Evolutionary conservation across 73 alveolate species (phyloP), one percentile per base, ranked within the genome.

Genomic region (Breviolum minutum): DNA sequence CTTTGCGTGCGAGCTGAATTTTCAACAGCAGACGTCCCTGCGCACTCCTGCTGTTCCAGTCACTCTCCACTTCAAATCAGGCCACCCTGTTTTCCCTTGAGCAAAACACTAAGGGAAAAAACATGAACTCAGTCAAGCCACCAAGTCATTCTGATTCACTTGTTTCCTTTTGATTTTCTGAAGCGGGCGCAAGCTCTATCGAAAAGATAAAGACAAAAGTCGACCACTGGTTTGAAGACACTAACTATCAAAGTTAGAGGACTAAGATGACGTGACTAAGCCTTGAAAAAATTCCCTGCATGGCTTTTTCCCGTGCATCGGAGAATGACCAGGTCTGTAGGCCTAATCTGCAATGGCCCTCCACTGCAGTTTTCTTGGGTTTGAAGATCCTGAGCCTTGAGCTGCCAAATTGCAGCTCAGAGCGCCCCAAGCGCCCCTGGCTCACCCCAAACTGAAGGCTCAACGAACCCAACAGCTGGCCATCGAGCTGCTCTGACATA

Each of bases 351-450:
- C 87, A 79, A 79, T 29, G 66, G 87, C 87, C 87, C 87, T 79
- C 87, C 87, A 79, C n/a, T 30, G 89, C 91, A 60, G 73, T 82
- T 60, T 60, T 74, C 60, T 20, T 60, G 74, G 54, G 69, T 68
- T 4, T 6, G 2, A 22, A 30, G 14, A 27, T 9, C 63, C 63
- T 68, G 77, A 85, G 63, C 27, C 63, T n/a, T 32, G 29, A 85
- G 94, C 94, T 85, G 94, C 63, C 26, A 83, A 73, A 54, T 48
- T 32, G 63, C 94, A 85, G 94, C 76, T 62, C 94, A 12, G 40
- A 82, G 79, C 94, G 63, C 94, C 94, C 94, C 76, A 20, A 82
- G 79, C 94, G 63, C 94, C 94, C 94, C 76, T 12, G 24, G 62
- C 94, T 40, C 62, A 62, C 62, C 94, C 87, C 63, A 40, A 40